phyloP scores from a whole-genome alignment of 2,329 filamentous ascomycete genomes.

The Ustulina deusta region DNA sequence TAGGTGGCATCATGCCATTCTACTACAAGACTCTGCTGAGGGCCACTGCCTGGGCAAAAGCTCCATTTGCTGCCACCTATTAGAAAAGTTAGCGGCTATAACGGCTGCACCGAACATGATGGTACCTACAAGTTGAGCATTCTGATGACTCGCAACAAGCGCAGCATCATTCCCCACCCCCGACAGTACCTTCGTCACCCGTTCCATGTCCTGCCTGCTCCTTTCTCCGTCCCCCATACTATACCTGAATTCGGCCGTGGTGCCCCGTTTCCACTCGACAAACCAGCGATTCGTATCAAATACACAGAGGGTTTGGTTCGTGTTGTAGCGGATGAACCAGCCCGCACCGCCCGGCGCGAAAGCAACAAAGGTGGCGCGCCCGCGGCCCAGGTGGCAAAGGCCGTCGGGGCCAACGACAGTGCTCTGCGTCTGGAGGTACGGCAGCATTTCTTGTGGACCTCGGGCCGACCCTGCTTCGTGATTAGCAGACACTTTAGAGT shows the following conservation, averaged over 20 bases:
- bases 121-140: conserved; percentile 28
- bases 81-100: not conserved
- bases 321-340: conserved; percentile 34
- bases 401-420: not conserved
- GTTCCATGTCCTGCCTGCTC: conserved; percentile 18
- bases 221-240: conserved; percentile 28
- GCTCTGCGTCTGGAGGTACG: conserved; percentile 11
- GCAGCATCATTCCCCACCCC: conserved; percentile 28
- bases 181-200: conserved; percentile 25
- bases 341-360: conserved; percentile 25
- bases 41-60: conserved; percentile 11
- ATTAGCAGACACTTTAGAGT: conserved; percentile 1
- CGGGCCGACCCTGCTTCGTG: conserved; percentile 23
- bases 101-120: not conserved
- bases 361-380: conserved; percentile 24
- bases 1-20: not conserved
- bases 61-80: conserved; percentile 16
- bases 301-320: conserved; percentile 16
- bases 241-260: conserved; percentile 25
- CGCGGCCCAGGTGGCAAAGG: conserved; percentile 12
- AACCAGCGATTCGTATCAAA: conserved; percentile 34
- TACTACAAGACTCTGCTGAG: conserved; percentile 17
- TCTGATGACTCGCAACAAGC: conserved; percentile 25
- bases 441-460: conserved; percentile 27
- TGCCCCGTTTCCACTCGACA: conserved; percentile 34